phyloP scores from a whole-genome alignment of 768 basidiomycete genomes.

The Gautieria morchelliformis region DNA sequence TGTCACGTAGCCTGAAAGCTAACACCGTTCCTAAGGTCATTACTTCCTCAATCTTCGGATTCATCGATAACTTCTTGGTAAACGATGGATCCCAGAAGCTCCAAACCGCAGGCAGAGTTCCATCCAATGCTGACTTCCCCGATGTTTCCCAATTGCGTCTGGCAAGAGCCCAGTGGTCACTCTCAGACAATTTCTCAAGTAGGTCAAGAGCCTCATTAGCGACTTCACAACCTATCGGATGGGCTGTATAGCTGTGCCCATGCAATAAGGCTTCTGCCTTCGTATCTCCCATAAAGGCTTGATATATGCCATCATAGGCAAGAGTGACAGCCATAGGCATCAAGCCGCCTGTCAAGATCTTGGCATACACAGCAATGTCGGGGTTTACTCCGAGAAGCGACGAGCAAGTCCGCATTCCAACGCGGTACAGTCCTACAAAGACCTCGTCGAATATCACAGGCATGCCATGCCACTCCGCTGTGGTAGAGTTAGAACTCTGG shows the following conservation, averaged over 20 bases:
- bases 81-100: constrained; percentile 83
- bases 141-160: constrained; percentile 44
- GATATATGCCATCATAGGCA: constrained; percentile 70
- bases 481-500: constrained; percentile 14
- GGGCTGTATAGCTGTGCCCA: constrained; percentile 94
- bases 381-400: constrained; percentile 65
- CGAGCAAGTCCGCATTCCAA: constrained; percentile 58
- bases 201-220: constrained; percentile 71
- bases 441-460: constrained; percentile 97
- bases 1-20: constrained; percentile 61
- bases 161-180: constrained; percentile 52
- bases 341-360: constrained; percentile 88
- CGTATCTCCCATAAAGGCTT: constrained; percentile 60
- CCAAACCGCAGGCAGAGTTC: constrained; percentile 37
- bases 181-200: constrained; percentile 39
- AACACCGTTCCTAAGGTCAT: constrained; percentile 89
- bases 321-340: constrained; percentile 82
- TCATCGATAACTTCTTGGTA: constrained; percentile 48
- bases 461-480: constrained; percentile 48
- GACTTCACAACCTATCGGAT: constrained; percentile 87
- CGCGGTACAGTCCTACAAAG: constrained; percentile 84
- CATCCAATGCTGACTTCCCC: background rate
- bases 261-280: constrained; percentile 87
- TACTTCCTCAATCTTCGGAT: constrained; percentile 49
- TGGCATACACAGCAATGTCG: constrained; percentile 88